These are phyloP conservation scores for Colletotrichum nymphaeae DNA, from an alignment of 2,329 filamentous ascomycete species.

Conservation along the genomic window DNA sequence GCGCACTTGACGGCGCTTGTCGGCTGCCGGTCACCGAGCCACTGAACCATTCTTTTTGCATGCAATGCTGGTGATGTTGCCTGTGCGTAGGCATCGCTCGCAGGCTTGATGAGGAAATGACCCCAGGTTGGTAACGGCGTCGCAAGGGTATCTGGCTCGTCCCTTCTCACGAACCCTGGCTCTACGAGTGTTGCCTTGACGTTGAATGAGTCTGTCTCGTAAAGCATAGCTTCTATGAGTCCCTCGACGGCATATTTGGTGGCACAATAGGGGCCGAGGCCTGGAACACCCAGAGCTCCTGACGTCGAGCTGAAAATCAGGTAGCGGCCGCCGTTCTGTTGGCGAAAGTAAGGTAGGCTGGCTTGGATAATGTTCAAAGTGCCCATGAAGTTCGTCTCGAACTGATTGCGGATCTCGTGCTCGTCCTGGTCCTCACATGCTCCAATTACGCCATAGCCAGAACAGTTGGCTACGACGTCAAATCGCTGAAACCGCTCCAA, in stretches of 20 bases:
- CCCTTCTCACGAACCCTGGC: conserved; percentile 86
- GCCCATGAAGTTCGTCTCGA: conserved; percentile 98
- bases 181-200: conserved; percentile 95
- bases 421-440: conserved; percentile 98
- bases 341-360: conserved; percentile 87
- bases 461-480: conserved; percentile 93
- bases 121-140: conserved; percentile 83
- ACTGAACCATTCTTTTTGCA: conserved; percentile 90
- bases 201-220: conserved; percentile 91
- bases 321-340: conserved; percentile 81
- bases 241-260: conserved; percentile 98
- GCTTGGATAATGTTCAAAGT: conserved; percentile 93
- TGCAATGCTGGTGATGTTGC: conserved; percentile 87
- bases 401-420: conserved; percentile 93
- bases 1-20: conserved; percentile 93
- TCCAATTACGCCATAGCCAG: conserved; percentile 94
- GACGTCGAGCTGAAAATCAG: conserved; percentile 95
- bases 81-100: conserved; percentile 83
- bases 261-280: conserved; percentile 92
- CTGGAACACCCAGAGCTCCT: conserved; percentile 92
- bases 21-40: conserved; percentile 92
- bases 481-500: conserved; percentile 82
- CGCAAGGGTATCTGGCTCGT: conserved; percentile 73
- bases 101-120: conserved; percentile 90
- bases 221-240: conserved; percentile 94